These are phyloP conservation scores for Yarrowia galli DNA, from an alignment of 1,139 yeast species.

Conservation along the genomic window DNA sequence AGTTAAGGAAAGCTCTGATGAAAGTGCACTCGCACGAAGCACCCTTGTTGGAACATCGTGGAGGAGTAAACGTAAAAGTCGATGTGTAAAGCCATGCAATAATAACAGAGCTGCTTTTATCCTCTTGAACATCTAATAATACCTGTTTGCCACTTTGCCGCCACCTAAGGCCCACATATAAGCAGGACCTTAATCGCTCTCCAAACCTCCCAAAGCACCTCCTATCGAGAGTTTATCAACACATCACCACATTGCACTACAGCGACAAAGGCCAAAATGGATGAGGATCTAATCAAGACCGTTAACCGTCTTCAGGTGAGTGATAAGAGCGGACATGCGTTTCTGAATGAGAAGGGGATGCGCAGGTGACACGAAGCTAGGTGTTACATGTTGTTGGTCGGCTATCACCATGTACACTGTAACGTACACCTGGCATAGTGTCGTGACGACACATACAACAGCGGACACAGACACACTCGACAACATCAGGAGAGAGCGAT, in stretches of 20 bases:
- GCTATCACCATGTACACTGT: neutral
- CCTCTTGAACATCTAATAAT: neutral
- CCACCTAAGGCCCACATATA: neutral
- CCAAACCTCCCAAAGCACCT: conserved; percentile 31
- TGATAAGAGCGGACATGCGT: conserved; percentile 13
- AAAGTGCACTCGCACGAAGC: too few relatives aligned
- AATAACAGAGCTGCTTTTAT: too few relatives aligned
- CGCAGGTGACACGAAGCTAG: neutral
- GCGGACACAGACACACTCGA: neutral
- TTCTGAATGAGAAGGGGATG: conserved; percentile 46
- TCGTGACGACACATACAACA: neutral
- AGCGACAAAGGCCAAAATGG: conserved; percentile 58
- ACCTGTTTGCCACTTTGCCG: conserved; percentile 15
- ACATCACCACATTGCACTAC: conserved; percentile 36
- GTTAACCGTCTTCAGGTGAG: conserved; percentile 83
- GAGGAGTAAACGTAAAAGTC: too few relatives aligned
- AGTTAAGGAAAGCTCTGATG: too few relatives aligned
- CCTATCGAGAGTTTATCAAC: conserved; percentile 37
- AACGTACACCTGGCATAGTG: conserved; percentile 15
- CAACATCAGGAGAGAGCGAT: too few relatives aligned
- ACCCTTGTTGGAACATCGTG: too few relatives aligned
- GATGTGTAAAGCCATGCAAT: too few relatives aligned
- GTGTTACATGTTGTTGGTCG: neutral
- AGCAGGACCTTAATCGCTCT: conserved; percentile 28
- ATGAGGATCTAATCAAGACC: conserved; percentile 84